These are phyloP conservation scores for Trichoderma polysporum DNA, from an alignment of 2,329 filamentous ascomycete species.

Conservation along the genomic window DNA sequence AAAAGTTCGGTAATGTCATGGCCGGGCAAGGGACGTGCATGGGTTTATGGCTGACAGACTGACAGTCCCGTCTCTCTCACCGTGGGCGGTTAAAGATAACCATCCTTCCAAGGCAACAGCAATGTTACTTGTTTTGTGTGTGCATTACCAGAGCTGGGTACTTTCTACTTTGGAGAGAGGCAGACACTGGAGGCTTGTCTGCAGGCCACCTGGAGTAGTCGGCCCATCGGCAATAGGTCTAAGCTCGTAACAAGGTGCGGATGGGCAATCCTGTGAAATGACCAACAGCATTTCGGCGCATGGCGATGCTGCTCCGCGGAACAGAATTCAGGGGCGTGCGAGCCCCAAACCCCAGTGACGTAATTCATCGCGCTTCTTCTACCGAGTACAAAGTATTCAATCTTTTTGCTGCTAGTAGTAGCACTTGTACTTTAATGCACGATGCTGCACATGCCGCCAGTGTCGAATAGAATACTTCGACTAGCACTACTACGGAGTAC, in stretches of 20 bases:
- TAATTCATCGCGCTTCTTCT: neutral
- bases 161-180: neutral
- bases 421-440: neutral
- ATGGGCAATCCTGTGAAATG: neutral
- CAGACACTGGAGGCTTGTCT: neutral
- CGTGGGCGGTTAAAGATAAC: neutral
- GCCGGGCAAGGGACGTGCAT: neutral
- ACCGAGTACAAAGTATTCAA: neutral
- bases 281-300: neutral
- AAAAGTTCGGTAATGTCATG: neutral
- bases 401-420: neutral
- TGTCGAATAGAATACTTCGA: neutral
- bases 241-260: neutral
- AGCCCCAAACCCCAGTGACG: neutral
- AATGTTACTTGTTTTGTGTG: neutral
- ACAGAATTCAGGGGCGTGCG: slow-evolving; percentile 1
- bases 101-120: neutral
- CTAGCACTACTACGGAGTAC: neutral
- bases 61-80: neutral
- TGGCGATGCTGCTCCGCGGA: slow-evolving; percentile 8
- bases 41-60: neutral
- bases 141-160: neutral
- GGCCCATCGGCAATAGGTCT: slow-evolving; percentile 1
- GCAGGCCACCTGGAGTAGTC: neutral
- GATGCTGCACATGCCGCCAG: slow-evolving; percentile 5